Percentiles rank a stretch among this genome's conserved stretches.
Evolutionary conservation across 345 rosid species (phyloP).

Genomic region (Euphorbia lathyris): DNA sequence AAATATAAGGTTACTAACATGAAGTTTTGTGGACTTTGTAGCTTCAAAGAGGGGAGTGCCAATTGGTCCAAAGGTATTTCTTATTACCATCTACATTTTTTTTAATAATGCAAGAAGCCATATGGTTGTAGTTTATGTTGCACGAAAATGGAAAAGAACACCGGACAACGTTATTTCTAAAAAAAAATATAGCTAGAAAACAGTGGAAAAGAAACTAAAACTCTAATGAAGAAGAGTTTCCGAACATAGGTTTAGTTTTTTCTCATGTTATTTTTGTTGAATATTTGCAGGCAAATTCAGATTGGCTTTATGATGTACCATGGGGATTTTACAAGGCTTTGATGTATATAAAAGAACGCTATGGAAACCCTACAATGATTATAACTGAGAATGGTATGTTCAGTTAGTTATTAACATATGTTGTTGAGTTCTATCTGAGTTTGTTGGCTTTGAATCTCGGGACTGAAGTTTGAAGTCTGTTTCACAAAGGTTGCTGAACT

Average conservation of each 20-base stretch:
- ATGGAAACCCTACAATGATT: slow-evolving; percentile 78
- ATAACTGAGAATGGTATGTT: slow-evolving; percentile 78
- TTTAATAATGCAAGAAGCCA: not conserved
- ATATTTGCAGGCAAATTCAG: slow-evolving; percentile 63
- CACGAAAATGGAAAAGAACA: too few species aligned
- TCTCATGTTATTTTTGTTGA: too few species aligned
- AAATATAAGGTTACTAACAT: not conserved
- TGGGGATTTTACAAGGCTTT: slow-evolving; percentile 93
- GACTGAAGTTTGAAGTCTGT: too few species aligned
- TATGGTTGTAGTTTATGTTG: too few species aligned
- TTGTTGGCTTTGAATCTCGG: not conserved
- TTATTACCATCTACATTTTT: not conserved
- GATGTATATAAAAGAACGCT: slow-evolving; percentile 79
- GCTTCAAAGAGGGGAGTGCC: slow-evolving; percentile 62
- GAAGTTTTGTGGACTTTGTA: slow-evolving; percentile 27
- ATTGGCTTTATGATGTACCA: slow-evolving; percentile 90
- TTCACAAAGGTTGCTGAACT: too few species aligned
- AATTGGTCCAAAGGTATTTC: slow-evolving; percentile 73
- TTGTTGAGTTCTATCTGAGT: not conserved
- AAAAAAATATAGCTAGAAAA: too few species aligned
- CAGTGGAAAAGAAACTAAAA: too few species aligned
- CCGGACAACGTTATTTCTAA: too few species aligned
- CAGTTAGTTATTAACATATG: too few species aligned
- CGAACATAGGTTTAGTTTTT: too few species aligned
- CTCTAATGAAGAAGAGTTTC: too few species aligned